A percentile compares a stretch with the other conserved stretches of the same genome.
These are phyloP conservation scores for Aspergillus candidus DNA, from an alignment of 2,329 filamentous ascomycete genomes.

Conservation along the genomic window DNA sequence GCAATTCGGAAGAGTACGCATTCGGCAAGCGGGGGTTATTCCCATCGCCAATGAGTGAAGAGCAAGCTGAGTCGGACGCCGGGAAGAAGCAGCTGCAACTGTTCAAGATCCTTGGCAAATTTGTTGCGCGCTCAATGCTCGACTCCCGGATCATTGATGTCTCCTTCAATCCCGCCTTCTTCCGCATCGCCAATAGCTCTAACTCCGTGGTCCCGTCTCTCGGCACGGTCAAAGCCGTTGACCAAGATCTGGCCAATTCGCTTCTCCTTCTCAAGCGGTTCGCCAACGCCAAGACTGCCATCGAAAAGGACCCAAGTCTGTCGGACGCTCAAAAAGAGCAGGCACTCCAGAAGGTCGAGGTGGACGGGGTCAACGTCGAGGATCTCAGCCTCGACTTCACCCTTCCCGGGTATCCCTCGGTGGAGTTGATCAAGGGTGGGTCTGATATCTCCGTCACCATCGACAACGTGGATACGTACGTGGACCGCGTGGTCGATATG, in stretches of 20 bases:
- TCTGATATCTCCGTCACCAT: slow-evolving; percentile 72
- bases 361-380: slow-evolving; percentile 74
- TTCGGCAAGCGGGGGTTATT: slow-evolving; percentile 82
- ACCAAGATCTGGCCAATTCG: slow-evolving; percentile 77
- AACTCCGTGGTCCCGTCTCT: slow-evolving; percentile 71
- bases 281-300: slow-evolving; percentile 70
- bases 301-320: slow-evolving; percentile 65
- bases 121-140: slow-evolving; percentile 95
- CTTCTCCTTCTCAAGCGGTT: slow-evolving; percentile 84
- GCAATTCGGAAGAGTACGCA: slow-evolving; percentile 69
- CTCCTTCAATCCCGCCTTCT: slow-evolving; percentile 95
- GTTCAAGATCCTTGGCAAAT: slow-evolving; percentile 92
- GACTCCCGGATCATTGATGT: slow-evolving; percentile 97
- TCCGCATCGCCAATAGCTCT: slow-evolving; percentile 75
- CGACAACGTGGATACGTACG: slow-evolving; percentile 81
- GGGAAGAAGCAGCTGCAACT: slow-evolving; percentile 83
- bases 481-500: slow-evolving; percentile 85
- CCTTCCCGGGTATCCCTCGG: slow-evolving; percentile 78
- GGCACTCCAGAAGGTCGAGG: slow-evolving; percentile 61
- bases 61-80: slow-evolving; percentile 65
- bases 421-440: slow-evolving; percentile 74
- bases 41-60: slow-evolving; percentile 79
- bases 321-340: slow-evolving; percentile 64
- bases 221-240: slow-evolving; percentile 82
- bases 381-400: slow-evolving; percentile 93